Evolutionary conservation across 2,329 filamentous ascomycete species (phyloP).

Genomic region (Balansia obtecta): DNA sequence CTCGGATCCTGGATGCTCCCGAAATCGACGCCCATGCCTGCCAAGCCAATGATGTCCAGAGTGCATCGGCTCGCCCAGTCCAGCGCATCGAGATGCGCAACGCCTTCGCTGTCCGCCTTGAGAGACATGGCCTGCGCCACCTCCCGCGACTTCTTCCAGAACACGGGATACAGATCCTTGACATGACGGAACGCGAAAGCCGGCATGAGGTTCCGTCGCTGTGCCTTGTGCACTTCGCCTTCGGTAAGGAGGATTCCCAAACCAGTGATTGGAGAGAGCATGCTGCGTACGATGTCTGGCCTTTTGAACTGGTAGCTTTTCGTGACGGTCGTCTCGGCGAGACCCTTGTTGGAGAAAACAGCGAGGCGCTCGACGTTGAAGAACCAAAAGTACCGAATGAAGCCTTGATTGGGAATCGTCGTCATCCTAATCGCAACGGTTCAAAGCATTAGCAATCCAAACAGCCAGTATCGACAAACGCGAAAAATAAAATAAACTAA

Average conservation of each 20-base stretch:
- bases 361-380: conserved; percentile 53
- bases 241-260: conserved; percentile 68
- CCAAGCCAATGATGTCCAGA: conserved; percentile 63
- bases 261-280: conserved; percentile 53
- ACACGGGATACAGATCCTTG: conserved; percentile 72
- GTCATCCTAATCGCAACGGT: conserved; percentile 36
- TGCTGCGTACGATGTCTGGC: conserved; percentile 38
- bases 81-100: conserved; percentile 41
- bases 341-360: conserved; percentile 46
- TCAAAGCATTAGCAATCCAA: conserved; percentile 18
- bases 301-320: conserved; percentile 61
- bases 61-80: conserved; percentile 56
- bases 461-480: background rate
- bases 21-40: conserved; percentile 62
- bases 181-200: conserved; percentile 79
- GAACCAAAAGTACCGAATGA: conserved; percentile 53
- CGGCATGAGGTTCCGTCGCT: conserved; percentile 67
- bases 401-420: conserved; percentile 51
- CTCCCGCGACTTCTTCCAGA: conserved; percentile 68
- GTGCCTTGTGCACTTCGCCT: conserved; percentile 78
- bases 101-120: conserved; percentile 17
- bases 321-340: conserved; percentile 58
- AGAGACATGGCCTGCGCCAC: conserved; percentile 48
- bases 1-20: conserved; percentile 48
- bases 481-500: background rate